Evolutionary conservation across 1,284 basidiomycete species (phyloP).

Genomic region (Microbotryum scabiosae): DNA sequence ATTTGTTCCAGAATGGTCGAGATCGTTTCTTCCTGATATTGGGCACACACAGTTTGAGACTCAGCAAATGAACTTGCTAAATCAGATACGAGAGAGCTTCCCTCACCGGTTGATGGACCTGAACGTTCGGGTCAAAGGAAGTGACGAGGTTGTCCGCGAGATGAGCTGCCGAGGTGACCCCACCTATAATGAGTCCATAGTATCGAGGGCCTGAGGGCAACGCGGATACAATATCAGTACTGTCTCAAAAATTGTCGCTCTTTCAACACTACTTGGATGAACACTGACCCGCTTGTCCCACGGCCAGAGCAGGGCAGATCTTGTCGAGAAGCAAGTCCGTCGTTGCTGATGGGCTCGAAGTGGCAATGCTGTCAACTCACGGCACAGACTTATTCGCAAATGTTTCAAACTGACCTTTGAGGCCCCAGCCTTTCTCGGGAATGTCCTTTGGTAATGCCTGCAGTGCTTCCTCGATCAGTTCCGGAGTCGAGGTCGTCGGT

Average conservation of each 20-base stretch:
- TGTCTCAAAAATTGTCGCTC: not conserved
- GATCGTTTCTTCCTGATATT: slow-evolving; percentile 38
- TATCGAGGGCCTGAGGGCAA: slow-evolving; percentile 39
- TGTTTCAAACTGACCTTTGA: not conserved
- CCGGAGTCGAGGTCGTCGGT: slow-evolving; percentile 2
- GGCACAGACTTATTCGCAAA: slow-evolving; percentile 4
- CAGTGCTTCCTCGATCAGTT: slow-evolving; percentile 16
- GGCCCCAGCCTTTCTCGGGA: slow-evolving; percentile 6
- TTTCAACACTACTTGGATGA: not conserved
- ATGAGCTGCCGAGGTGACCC: slow-evolving; percentile 40
- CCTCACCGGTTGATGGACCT: slow-evolving; percentile 42
- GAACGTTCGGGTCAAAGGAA: slow-evolving; percentile 42
- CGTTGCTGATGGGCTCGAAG: slow-evolving; percentile 5
- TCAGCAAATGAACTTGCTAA: not conserved
- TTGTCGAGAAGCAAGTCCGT: slow-evolving; percentile 24
- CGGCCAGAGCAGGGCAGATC: slow-evolving; percentile 40
- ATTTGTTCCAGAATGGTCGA: slow-evolving; percentile 43
- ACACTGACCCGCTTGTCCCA: slow-evolving; percentile 41
- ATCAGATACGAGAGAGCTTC: not conserved
- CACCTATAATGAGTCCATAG: slow-evolving; percentile 44
- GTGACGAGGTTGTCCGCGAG: slow-evolving; percentile 41
- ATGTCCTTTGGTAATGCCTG: not conserved
- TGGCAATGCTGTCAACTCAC: not conserved
- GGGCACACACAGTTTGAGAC: not conserved
- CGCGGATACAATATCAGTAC: not conserved